Evolutionary conservation across 352 stramenopile species (phyloP), one percentile per base, ranked within the genome.

Genomic region (Peronospora tabacina): DNA sequence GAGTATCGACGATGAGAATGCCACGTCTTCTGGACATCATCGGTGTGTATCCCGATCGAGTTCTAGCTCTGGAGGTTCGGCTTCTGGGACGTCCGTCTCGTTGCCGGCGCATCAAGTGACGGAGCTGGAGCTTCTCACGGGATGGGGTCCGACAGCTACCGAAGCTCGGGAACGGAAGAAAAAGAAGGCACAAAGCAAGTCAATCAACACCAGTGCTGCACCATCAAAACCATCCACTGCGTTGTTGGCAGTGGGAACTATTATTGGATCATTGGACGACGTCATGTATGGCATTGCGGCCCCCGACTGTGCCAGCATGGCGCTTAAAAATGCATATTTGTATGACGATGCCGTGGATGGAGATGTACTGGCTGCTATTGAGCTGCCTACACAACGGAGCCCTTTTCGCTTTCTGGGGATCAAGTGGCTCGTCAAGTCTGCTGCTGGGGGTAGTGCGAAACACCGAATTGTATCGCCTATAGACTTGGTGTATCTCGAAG

Each of bases 401-500:
- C 78, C 78, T 39, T 89, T 87, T 58, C 63, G 70, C 13, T 75
- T 80, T 38, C 51, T 89, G 10, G 73, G 72, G 0, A 58, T 89
- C 55, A 89, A 89, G 49, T 89, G 75, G 75, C 52, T 82, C 12
- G 55, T 87, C 13, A 72, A 79, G 16, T 71, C 68, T 29, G 60
- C 72, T 38, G 34, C 68, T 17, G 62, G 49, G 11, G 58, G 68
- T 13, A 61, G 58, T 22, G 32, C 17, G 30, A 81, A 74, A 47
- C 68, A 84, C 30, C 54, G 56, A 11, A 11, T 79, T 11, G 56
- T 68, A 11, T 72, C 63, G 7, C 57, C 58, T 0, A 52, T 75
- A 30, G 78, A 89, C 54, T 44, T 86, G 20, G 69, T 89, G 8
- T 89, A 81, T 49, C 56, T 89, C 13, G 78, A 89, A 63, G 51